These are phyloP conservation scores for Rhipidocladum racemiflorum DNA, from an alignment of 176 grass and related monocot genomes.

Conservation along the genomic window DNA sequence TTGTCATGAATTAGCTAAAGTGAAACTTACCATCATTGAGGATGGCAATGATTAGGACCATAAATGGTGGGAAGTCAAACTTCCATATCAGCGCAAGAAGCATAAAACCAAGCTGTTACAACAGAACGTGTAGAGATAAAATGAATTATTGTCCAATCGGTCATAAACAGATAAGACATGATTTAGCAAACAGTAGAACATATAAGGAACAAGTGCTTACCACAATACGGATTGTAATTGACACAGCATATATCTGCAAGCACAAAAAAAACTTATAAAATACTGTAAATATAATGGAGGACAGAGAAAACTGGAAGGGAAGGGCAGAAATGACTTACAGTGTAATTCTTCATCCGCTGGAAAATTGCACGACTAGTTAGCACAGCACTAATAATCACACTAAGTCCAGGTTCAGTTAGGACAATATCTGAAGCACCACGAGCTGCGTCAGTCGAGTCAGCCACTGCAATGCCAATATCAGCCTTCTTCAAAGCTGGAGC, in stretches of 20 bases:
- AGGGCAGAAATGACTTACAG: conserved; percentile 37
- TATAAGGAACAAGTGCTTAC: conserved; percentile 35
- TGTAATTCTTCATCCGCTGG: conserved; percentile 94
- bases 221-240: conserved; percentile 98
- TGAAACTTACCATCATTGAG: conserved; percentile 77
- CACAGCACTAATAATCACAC: conserved; percentile 93
- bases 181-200: background rate
- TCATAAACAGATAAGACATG: background rate
- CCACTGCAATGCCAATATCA: conserved; percentile 93
- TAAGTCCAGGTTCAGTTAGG: conserved; percentile 81
- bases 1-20: background rate
- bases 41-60: conserved; percentile 94
- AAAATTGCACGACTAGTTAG: conserved; percentile 93
- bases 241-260: conserved; percentile 91
- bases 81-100: conserved; percentile 85
- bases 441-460: conserved; percentile 81
- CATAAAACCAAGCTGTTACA: conserved; percentile 86
- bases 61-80: conserved; percentile 91
- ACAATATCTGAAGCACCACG: conserved; percentile 90
- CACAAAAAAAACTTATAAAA: conserved; percentile 22
- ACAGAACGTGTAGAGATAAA: background rate
- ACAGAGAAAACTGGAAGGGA: background rate
- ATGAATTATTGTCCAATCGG: background rate
- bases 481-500: conserved; percentile 90
- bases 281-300: background rate